Base-by-base conservation (phyloP, 495 filamentous ascomycete genomes). In the Hapsidospora chrysogenum region DNA sequence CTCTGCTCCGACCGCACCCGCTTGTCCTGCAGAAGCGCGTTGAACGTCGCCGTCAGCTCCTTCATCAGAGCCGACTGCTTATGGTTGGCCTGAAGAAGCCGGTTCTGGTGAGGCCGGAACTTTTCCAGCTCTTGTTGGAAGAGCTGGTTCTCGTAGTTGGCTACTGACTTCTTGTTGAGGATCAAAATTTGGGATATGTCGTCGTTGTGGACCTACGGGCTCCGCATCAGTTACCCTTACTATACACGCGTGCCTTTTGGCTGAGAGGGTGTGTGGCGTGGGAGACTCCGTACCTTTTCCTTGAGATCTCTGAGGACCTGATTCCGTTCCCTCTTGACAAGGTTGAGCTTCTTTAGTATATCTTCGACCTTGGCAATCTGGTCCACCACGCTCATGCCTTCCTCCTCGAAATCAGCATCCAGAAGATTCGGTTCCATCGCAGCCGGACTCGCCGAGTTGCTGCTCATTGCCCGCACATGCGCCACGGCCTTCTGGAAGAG, bases 141-240 rank as follows among this genome's bases (percentile, higher is more conserved):
- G 9, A 96, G 70, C 47, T 87, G 80, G 19, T 63, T 78, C 50
- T 96, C 89, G 47, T 84, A 85, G 49, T 78, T 84, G 21, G 82
- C 64, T 41, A 95, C 83, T 2, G 84, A 75, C 49, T 95, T 95
- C 49, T 95, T 94, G 64, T 97, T 97, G 25, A 97, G 64, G 31
- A 97, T 96, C 43, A 96, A 59, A 17, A 96, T 85, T 47, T 92
- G 86, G 9, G 87, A 94, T 42, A 96, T 96, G 48, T 97, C 92
- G 46, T 97, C 92, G 46, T 76, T 80, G 56, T 89, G 89, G 31
- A 87, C 78, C 87, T 97, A 38, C n/a, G n/a, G n/a, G n/a, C n/a
- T n/a, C n/a, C n/a, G n/a, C n/a, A 17, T 9, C 15, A 11, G 27
- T 21, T 21, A 15, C 13, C 11, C 5, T 17, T 17, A 7, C 3